phyloP scores from a whole-genome alignment of 257 asterid genomes.

The Solanum lignicaule region DNA sequence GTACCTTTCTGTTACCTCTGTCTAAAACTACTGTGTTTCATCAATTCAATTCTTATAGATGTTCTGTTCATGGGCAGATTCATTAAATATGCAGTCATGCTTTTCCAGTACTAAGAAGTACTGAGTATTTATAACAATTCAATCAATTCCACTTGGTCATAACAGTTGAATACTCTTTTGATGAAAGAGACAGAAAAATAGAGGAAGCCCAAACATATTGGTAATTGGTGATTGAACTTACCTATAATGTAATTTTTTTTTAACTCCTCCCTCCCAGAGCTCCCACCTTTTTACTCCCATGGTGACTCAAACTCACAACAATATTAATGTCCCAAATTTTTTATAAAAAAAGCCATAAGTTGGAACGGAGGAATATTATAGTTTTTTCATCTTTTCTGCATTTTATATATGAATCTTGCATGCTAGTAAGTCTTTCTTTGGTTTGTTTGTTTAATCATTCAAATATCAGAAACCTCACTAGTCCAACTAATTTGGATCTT shows the following conservation, averaged over 20 bases:
- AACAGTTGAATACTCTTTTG: background rate
- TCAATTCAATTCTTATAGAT: background rate
- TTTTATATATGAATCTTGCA: background rate
- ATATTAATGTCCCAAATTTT: background rate
- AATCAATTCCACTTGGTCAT: background rate
- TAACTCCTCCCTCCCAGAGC: background rate
- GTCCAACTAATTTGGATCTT: background rate
- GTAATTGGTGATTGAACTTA: background rate
- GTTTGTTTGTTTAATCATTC: background rate
- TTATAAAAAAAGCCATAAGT: background rate
- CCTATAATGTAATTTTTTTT: background rate
- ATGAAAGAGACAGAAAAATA: background rate
- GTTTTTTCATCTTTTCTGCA: background rate
- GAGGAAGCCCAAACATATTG: background rate
- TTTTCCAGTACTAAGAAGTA: background rate
- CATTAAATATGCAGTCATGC: background rate
- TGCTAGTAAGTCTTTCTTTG: background rate
- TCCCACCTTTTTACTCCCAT: background rate
- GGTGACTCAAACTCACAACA: background rate
- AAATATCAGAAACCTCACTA: background rate
- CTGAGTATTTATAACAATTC: background rate
- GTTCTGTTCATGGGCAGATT: background rate
- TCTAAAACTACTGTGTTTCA: background rate
- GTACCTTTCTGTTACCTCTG: background rate
- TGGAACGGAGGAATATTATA: background rate